phyloP scores from a whole-genome alignment of 257 asterid genomes.

The Solanum verrucosum region DNA sequence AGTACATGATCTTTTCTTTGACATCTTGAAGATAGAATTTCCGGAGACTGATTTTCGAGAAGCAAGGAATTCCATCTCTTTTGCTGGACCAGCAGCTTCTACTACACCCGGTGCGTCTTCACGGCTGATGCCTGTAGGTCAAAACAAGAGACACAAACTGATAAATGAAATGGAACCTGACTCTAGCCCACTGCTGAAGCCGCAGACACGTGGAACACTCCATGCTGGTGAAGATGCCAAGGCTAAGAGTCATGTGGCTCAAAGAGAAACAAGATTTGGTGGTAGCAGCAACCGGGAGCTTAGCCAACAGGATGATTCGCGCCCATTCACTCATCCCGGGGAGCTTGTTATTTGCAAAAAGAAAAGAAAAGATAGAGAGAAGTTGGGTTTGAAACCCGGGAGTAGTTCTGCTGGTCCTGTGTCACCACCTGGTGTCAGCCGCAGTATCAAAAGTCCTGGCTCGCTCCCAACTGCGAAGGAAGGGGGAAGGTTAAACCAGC shows the following conservation, averaged over 20 bases:
- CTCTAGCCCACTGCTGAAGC: conserved; percentile 47
- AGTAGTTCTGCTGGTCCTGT: conserved; percentile 51
- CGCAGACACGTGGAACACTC: conserved; percentile 42
- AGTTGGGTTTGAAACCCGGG: conserved; percentile 36
- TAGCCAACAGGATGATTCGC: conserved; percentile 37
- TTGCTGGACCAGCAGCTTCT: conserved; percentile 32
- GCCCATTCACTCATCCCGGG: conserved; percentile 73
- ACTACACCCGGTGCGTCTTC: conserved; percentile 50
- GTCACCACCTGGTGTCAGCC: conserved; percentile 56
- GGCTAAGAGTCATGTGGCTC: conserved; percentile 26
- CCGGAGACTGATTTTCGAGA: conserved; percentile 82
- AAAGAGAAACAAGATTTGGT: conserved; percentile 41
- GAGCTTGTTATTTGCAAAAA: conserved; percentile 89
- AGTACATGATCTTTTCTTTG: conserved; percentile 95
- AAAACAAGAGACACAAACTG: conserved; percentile 49
- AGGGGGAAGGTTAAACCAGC: conserved; percentile 43
- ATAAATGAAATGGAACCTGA: conserved; percentile 49
- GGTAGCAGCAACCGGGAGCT: conserved; percentile 36
- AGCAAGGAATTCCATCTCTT: conserved; percentile 60
- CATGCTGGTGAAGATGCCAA: conserved; percentile 38
- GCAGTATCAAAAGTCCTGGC: conserved; percentile 54
- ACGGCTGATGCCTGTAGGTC: conserved; percentile 38
- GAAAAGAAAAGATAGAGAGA: conserved; percentile 93
- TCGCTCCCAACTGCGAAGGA: conserved; percentile 36
- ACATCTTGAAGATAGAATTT: conserved; percentile 69